A percentile compares a stretch with the other conserved stretches of the same genome.
Conservation (phyloP, 371 early-diverging fungal genomes). For the Choanephora cucurbitarum region DNA sequence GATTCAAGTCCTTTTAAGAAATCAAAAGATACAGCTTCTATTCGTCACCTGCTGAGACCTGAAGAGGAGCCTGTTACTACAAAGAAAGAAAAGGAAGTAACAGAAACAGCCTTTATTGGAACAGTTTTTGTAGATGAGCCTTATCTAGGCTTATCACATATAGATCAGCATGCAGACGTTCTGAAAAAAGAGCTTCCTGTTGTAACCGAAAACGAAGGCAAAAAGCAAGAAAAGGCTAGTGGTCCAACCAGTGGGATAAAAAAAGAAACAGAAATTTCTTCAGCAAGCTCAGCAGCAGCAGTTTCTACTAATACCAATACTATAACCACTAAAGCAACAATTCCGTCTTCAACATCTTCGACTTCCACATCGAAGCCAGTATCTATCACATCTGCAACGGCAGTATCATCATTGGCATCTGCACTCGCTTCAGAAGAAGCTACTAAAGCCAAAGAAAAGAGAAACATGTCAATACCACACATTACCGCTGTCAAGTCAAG, state of each 20-base stretch:
- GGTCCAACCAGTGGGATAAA: no score
- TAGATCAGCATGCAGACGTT: neutral
- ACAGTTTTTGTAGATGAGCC: neutral
- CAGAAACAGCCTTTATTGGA: neutral
- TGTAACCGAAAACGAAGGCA: slow-evolving; percentile 1
- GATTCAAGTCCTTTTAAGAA: slow-evolving; percentile 4
- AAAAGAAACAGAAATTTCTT: no score
- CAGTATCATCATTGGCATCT: no score
- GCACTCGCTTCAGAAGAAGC: neutral
- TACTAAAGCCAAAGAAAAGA: neutral
- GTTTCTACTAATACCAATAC: no score
- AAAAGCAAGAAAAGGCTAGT: neutral
- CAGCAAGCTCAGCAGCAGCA: no score
- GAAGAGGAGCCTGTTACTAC: neutral
- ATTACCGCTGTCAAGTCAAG: no score
- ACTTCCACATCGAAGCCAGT: no score
- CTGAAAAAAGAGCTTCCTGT: neutral
- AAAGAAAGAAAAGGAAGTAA: neutral
- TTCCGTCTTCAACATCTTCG: no score
- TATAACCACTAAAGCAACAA: no score
- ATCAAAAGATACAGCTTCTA: neutral
- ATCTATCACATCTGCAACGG: no score
- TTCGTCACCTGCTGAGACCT: slow-evolving; percentile 9
- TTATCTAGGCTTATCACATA: neutral
- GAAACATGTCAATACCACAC: neutral